These are phyloP conservation scores for Vitis labrusca DNA, from an alignment of 164 flowering plant species.

Conservation along the genomic window DNA sequence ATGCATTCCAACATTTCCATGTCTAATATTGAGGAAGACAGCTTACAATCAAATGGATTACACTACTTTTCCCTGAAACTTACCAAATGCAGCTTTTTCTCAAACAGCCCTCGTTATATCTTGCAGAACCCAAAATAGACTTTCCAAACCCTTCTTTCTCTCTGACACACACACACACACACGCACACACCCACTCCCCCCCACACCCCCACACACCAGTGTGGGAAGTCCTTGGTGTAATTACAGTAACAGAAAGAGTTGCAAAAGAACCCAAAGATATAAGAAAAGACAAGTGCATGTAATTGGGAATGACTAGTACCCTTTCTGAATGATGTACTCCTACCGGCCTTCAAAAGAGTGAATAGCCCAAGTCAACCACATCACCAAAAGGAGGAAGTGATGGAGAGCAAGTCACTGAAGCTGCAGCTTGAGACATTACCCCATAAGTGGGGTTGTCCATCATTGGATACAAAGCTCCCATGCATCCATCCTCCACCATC, in stretches of 20 bases:
- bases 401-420: slow-evolving; percentile 30
- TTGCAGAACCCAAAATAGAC: slow-evolving; percentile 8
- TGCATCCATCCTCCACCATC: slow-evolving; percentile 50
- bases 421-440: slow-evolving; percentile 22
- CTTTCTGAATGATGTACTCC: neutral
- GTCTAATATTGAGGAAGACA: neutral
- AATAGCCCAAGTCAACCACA: slow-evolving; percentile 40
- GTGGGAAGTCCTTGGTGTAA: slow-evolving; percentile 11
- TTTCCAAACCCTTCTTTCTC: slow-evolving; percentile 5
- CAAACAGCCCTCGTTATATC: slow-evolving; percentile 9
- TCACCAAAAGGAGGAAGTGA: slow-evolving; percentile 33
- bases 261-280: neutral
- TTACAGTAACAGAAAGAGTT: slow-evolving; percentile 15
- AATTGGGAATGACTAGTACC: neutral
- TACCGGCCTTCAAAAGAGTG: slow-evolving; percentile 33
- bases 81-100: slow-evolving; percentile 13
- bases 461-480: slow-evolving; percentile 47
- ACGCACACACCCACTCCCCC: too few species aligned
- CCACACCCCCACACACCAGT: neutral
- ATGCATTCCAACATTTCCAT: too few species aligned
- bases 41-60: neutral
- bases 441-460: slow-evolving; percentile 25
- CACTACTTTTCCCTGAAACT: slow-evolving; percentile 2
- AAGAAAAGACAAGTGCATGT: neutral
- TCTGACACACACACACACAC: neutral